Percentiles rank a stretch among this genome's conserved stretches.
These are phyloP conservation scores for Saprolegnia diclina DNA, from an alignment of 352 stramenopile genomes.

Conservation along the genomic window DNA sequence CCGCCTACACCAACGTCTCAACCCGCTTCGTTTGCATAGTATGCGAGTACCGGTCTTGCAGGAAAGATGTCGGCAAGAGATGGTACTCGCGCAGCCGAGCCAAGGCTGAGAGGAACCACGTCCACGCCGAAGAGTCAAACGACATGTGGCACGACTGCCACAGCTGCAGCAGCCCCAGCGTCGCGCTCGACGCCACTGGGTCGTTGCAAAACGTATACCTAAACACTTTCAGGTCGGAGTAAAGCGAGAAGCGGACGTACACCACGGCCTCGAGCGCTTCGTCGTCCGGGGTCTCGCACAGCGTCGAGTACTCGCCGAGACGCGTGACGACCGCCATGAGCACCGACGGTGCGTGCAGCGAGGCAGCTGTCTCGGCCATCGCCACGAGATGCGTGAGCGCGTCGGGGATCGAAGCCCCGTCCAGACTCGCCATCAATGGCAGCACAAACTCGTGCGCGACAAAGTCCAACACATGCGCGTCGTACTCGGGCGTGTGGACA, in stretches of 20 bases:
- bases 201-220: slow-evolving; percentile 25
- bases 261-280: slow-evolving; percentile 5
- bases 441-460: slow-evolving; percentile 1
- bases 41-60: slow-evolving; percentile 9
- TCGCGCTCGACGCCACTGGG: slow-evolving; percentile 5
- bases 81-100: slow-evolving; percentile 15
- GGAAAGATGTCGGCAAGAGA: not conserved
- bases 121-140: slow-evolving; percentile 7
- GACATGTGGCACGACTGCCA: not conserved
- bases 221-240: not conserved
- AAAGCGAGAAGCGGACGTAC: not conserved
- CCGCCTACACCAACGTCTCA: slow-evolving; percentile 5
- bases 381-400: not conserved
- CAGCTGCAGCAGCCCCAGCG: slow-evolving; percentile 9
- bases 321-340: not conserved
- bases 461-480: slow-evolving; percentile 12
- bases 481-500: slow-evolving; percentile 7
- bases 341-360: slow-evolving; percentile 1
- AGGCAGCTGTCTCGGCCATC: not conserved
- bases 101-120: not conserved
- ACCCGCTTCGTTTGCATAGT: not conserved
- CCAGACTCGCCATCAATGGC: not conserved
- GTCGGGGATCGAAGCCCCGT: not conserved
- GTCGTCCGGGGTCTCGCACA: not conserved
- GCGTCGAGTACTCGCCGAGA: slow-evolving; percentile 13